phyloP scores from a whole-genome alignment of 2,329 filamentous ascomycete species.

The Aureobasidium sp. region DNA sequence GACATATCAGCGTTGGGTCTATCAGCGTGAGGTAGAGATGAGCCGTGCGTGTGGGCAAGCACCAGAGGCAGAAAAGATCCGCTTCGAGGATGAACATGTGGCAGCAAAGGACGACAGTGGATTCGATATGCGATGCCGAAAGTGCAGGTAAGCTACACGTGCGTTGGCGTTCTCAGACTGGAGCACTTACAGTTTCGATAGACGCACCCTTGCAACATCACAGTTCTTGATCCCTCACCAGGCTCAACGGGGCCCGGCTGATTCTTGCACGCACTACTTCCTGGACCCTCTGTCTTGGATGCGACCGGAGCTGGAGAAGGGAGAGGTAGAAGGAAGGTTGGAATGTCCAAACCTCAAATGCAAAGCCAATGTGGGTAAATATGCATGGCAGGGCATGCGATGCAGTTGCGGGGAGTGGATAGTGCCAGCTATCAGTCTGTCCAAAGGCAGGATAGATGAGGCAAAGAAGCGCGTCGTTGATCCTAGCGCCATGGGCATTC shows the following conservation, averaged over 20 bases:
- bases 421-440: constrained; percentile 79
- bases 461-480: constrained; percentile 16
- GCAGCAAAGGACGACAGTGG: constrained; percentile 28
- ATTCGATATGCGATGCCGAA: constrained; percentile 76
- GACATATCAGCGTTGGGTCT: constrained; percentile 71
- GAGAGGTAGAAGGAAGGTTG: constrained; percentile 72
- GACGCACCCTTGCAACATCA: constrained; percentile 53
- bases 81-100: constrained; percentile 65
- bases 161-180: not conserved
- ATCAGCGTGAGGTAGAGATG: constrained; percentile 54
- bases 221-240: constrained; percentile 61
- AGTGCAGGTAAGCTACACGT: constrained; percentile 58
- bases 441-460: constrained; percentile 75
- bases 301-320: constrained; percentile 73
- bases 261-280: constrained; percentile 73
- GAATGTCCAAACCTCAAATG: constrained; percentile 83
- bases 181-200: constrained; percentile 20
- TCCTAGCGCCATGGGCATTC: constrained; percentile 24
- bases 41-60: constrained; percentile 68
- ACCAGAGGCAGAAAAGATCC: constrained; percentile 64
- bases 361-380: constrained; percentile 76
- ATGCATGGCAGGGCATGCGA: constrained; percentile 90
- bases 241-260: constrained; percentile 23
- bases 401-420: constrained; percentile 90
- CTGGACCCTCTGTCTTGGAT: constrained; percentile 94